phyloP scores from a whole-genome alignment of 1,139 yeast species.

The Saccharomyces pastorianus region DNA sequence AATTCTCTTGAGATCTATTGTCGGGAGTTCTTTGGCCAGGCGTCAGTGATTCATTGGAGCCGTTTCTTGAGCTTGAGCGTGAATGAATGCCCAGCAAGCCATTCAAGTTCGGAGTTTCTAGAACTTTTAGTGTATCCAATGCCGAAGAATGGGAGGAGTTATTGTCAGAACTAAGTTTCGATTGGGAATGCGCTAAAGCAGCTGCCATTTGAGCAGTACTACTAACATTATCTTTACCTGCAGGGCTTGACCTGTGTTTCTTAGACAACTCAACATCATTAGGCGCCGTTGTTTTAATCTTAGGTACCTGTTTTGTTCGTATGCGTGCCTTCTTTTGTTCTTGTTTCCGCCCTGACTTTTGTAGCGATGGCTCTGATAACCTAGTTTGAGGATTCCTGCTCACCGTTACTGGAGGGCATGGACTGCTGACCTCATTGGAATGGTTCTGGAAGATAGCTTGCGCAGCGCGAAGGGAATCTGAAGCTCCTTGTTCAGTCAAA shows the following conservation, averaged over 20 bases:
- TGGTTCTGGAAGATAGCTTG: slow-evolving; percentile 17
- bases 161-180: not conserved
- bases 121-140: not conserved
- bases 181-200: not conserved
- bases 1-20: not conserved
- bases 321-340: not conserved
- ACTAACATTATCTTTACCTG: not conserved
- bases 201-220: slow-evolving; percentile 1
- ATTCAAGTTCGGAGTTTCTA: not conserved
- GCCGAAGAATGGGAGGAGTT: not conserved
- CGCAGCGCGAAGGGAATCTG: slow-evolving; percentile 16
- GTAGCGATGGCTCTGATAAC: slow-evolving; percentile 3
- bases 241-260: not conserved
- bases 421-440: slow-evolving; percentile 3
- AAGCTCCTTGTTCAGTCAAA: slow-evolving; percentile 9
- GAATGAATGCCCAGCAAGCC: not conserved
- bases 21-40: not conserved
- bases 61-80: not conserved
- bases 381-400: slow-evolving; percentile 2
- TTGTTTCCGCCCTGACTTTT: not conserved
- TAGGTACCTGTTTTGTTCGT: not conserved
- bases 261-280: not conserved
- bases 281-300: not conserved
- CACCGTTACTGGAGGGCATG: not conserved
- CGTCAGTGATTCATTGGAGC: not conserved